Percentiles rank a stretch among this genome's conserved stretches.
Conservation (phyloP, 345 rosid species). For the Boechera retrofracta region DNA sequence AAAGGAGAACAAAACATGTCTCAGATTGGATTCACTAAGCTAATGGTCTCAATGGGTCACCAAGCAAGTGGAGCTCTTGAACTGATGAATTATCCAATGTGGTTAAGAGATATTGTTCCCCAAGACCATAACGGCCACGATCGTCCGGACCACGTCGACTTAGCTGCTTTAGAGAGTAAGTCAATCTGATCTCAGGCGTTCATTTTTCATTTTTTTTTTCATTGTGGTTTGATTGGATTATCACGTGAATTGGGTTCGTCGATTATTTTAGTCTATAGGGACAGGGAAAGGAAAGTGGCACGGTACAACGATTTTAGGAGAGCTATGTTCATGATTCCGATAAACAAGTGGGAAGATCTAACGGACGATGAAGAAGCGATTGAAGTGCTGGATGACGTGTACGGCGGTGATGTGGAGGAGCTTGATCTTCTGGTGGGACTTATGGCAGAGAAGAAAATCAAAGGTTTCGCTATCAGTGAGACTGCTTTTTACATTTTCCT, state of each 20-base stretch:
- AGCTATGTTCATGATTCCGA: slow-evolving; percentile 53
- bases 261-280: slow-evolving; percentile 55
- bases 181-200: slow-evolving; percentile 2
- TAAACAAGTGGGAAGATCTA: slow-evolving; percentile 65
- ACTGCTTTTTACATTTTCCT: slow-evolving; percentile 62
- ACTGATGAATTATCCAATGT: slow-evolving; percentile 65
- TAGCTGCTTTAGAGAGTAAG: slow-evolving; percentile 65
- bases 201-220: no score
- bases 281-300: slow-evolving; percentile 65
- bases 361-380: slow-evolving; percentile 57
- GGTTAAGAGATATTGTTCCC: slow-evolving; percentile 52
- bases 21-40: slow-evolving; percentile 50
- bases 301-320: slow-evolving; percentile 64
- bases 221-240: neutral
- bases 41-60: slow-evolving; percentile 72
- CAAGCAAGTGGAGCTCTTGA: slow-evolving; percentile 65
- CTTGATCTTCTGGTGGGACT: slow-evolving; percentile 64
- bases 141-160: slow-evolving; percentile 56
- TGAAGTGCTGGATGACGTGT: slow-evolving; percentile 52
- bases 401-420: slow-evolving; percentile 58
- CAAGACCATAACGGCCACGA: slow-evolving; percentile 54
- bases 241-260: neutral
- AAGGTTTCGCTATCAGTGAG: slow-evolving; percentile 71
- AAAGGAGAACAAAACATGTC: slow-evolving; percentile 51
- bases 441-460: slow-evolving; percentile 70